Base-by-base conservation (phyloP, 1,139 yeast species). In the Ogataea hybrid region DNA sequence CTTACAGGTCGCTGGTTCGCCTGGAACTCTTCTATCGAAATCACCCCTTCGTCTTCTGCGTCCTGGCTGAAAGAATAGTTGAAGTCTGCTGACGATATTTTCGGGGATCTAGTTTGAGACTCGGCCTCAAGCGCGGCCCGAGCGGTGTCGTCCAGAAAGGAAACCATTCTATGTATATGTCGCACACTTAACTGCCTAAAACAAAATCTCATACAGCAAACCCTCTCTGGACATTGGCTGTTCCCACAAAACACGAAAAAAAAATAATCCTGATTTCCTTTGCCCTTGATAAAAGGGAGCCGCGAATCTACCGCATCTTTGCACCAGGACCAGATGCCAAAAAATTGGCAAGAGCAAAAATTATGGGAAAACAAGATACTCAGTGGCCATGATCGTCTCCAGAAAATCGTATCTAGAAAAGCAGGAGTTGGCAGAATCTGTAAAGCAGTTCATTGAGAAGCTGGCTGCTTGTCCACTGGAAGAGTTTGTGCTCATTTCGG, bases 401-500 rank as follows among this genome's bases (percentile, higher is more conserved):
- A 50, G 44, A 35, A 49, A 45, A 32, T 44, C 48, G 20, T 49
- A 45, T 20, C 17, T 39, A 5, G 54, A 51, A 23, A 42, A 47
- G 27, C 48, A 43, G 21, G 55, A 48, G n/a, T 39, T 50, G 42
- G 45, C 59, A 15, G 29, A 39, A 15, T 47, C 51, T 11, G 46
- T 49, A 14, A 42, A 47, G 35, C 37, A 36, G 6, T 37, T 48
- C 1, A 38, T 56, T 5, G 48, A 49, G 11, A 32, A 41, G 12
- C 37, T 58, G 18, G 27, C 50, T 11, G 28, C 25, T 1, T 50
- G 56, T 28, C 15, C 53, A 5, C n/a, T 62, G 46, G 57, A 62
- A 54, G 71, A 71, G 56, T 46, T 59, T 32, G 27, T 54, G 2
- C 25, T 29, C 2, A 31, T 47, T 8, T 51, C 54, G 22, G 61